phyloP scores from a whole-genome alignment of 2,329 filamentous ascomycete species.

The Pleoardoris graminearum region DNA sequence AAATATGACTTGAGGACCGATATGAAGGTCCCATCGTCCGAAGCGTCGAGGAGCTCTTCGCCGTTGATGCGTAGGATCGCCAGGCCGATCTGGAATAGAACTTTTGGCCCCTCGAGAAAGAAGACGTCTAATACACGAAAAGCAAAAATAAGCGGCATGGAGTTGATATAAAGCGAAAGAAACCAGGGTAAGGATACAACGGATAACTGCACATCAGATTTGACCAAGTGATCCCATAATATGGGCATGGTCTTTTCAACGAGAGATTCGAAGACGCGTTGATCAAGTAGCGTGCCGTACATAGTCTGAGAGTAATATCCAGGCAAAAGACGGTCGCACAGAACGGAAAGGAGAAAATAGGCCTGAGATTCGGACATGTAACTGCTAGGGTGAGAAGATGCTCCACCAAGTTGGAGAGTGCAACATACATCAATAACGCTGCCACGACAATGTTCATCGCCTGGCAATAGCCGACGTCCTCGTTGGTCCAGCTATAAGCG shows the following conservation, averaged over 20 bases:
- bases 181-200: constrained; percentile 99
- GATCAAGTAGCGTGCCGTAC: constrained; percentile 96
- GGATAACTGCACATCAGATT: constrained; percentile 94
- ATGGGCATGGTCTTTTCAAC: constrained; percentile 99
- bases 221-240: constrained; percentile 96
- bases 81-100: constrained; percentile 92
- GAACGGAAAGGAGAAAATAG: constrained; percentile 86
- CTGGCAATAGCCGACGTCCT: constrained; percentile 96
- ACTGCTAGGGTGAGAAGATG: constrained; percentile 48
- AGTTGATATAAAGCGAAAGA: constrained; percentile 97
- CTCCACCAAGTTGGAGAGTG: constrained; percentile 9
- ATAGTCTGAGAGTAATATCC: constrained; percentile 99
- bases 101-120: constrained; percentile 96
- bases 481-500: constrained; percentile 96
- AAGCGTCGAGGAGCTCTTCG: constrained; percentile 88
- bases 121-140: constrained; percentile 97
- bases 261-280: constrained; percentile 94
- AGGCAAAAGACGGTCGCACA: constrained; percentile 90
- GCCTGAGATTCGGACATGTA: constrained; percentile 97
- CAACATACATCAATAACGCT: constrained; percentile 79
- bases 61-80: constrained; percentile 98
- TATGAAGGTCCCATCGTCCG: constrained; percentile 95
- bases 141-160: constrained; percentile 96
- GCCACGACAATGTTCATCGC: constrained; percentile 99
- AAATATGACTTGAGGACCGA: constrained; percentile 96